Percentiles rank a stretch among this genome's conserved stretches.
Evolutionary conservation across 1,139 yeast genomes (phyloP).

Genomic region (Yamadazyma diospyri): DNA sequence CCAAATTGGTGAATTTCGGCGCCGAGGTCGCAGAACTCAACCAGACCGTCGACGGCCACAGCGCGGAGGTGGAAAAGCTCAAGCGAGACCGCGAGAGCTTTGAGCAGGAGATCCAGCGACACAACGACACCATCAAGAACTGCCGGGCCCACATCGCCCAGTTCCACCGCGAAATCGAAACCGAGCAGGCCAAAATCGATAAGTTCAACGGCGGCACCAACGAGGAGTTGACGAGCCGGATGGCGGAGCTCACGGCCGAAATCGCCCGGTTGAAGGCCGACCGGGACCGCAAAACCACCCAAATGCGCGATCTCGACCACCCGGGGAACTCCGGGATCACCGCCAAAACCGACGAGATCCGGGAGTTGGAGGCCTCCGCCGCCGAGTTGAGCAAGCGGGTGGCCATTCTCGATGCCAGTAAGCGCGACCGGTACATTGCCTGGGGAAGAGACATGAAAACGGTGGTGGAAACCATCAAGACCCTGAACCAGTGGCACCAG

Average conservation of each 20-base stretch:
- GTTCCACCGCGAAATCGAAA: slow-evolving; percentile 2
- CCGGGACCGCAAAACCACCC: not conserved
- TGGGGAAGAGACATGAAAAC: slow-evolving; percentile 46
- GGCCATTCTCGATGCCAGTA: slow-evolving; percentile 18
- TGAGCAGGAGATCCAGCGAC: slow-evolving; percentile 24
- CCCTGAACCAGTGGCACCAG: slow-evolving; percentile 34
- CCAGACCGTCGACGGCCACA: not conserved
- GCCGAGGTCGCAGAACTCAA: not conserved
- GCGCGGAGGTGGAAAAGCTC: not conserved
- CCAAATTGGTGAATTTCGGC: not conserved
- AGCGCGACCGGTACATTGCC: slow-evolving; percentile 34
- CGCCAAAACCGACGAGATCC: slow-evolving; percentile 1
- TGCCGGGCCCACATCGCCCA: slow-evolving; percentile 16
- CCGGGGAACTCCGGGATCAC: not conserved
- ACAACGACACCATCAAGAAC: slow-evolving; percentile 23
- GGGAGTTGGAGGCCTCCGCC: slow-evolving; percentile 10
- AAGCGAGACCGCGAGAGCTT: slow-evolving; percentile 12
- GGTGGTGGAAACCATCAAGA: slow-evolving; percentile 41
- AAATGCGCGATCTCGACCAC: slow-evolving; percentile 9
- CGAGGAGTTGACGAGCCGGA: slow-evolving; percentile 17
- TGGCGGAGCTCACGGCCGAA: slow-evolving; percentile 4
- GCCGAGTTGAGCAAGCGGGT: slow-evolving; percentile 14
- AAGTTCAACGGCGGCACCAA: slow-evolving; percentile 40
- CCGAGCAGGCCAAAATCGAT: slow-evolving; percentile 36
- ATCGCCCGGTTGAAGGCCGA: slow-evolving; percentile 1